Evolutionary conservation across 179 eudicot genomes (phyloP).

Genomic region (Beta corolliflora): DNA sequence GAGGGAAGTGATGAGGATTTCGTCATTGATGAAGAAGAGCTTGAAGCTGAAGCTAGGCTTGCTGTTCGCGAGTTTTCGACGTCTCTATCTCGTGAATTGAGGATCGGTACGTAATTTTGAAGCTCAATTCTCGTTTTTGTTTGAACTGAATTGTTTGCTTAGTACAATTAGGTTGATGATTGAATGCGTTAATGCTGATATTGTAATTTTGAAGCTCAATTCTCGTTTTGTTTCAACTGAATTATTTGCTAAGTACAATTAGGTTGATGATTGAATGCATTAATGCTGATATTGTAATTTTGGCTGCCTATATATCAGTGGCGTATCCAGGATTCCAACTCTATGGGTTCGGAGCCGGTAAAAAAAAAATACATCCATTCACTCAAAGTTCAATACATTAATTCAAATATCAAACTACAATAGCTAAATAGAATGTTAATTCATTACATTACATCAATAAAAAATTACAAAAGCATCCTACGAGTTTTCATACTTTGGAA

Average conservation of each 20-base stretch:
- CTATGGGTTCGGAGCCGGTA: no score
- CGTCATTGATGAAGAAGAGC: slow-evolving; percentile 55
- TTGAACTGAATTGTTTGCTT: background rate
- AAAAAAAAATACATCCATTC: no score
- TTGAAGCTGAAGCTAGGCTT: slow-evolving; percentile 66
- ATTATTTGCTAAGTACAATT: background rate
- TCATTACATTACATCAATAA: no score
- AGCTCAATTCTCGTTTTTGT: background rate
- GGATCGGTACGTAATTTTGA: slow-evolving; percentile 39
- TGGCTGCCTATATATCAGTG: background rate
- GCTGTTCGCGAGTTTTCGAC: slow-evolving; percentile 59
- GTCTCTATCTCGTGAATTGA: slow-evolving; percentile 55
- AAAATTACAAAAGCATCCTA: no score
- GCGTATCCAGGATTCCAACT: no score
- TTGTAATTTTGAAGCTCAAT: background rate
- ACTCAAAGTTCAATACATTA: no score
- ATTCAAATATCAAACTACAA: no score
- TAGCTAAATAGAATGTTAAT: no score
- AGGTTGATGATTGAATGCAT: background rate
- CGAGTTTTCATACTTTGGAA: no score
- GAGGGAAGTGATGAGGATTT: slow-evolving; percentile 32
- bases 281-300: background rate
- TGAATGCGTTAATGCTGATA: background rate
- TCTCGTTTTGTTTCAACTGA: background rate
- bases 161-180: background rate